Conservation (phyloP, 257 asterid species). For the Vinca minor region DNA sequence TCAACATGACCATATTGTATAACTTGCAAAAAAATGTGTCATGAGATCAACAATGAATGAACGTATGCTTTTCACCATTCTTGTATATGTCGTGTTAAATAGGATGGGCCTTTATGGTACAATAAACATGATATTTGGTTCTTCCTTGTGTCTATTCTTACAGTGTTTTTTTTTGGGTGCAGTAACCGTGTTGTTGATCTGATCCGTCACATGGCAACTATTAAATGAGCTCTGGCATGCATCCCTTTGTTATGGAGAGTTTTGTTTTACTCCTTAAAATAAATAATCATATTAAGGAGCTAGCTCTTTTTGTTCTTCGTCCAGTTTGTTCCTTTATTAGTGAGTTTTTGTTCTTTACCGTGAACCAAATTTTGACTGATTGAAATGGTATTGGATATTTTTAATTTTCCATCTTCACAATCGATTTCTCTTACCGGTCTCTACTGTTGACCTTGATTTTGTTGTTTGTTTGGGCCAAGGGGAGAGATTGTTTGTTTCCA, state of each 20-base stretch:
- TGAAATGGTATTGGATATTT: neutral
- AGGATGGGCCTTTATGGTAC: too few species aligned
- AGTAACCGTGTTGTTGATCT: conserved; percentile 72
- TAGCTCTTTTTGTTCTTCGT: too few species aligned
- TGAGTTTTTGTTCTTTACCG: too few species aligned
- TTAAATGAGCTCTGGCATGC: neutral
- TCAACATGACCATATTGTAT: neutral
- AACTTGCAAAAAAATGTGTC: neutral
- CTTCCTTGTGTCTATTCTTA: neutral
- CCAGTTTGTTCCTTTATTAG: neutral
- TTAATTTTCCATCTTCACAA: neutral
- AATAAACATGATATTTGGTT: neutral
- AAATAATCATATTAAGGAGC: neutral
- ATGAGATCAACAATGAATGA: neutral
- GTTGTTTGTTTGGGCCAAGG: too few species aligned
- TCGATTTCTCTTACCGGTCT: neutral
- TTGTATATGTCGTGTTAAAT: neutral
- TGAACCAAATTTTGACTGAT: neutral
- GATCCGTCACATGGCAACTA: conserved; percentile 55
- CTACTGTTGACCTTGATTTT: too few species aligned
- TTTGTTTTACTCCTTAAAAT: neutral
- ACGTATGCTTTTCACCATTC: neutral
- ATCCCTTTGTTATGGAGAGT: neutral
- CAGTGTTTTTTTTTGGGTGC: conserved; percentile 31
- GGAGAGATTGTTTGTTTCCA: too few species aligned